Evolutionary conservation across 1,139 yeast species (phyloP), one percentile per base, ranked within the genome.

Genomic region (Debaryomyces udenii): DNA sequence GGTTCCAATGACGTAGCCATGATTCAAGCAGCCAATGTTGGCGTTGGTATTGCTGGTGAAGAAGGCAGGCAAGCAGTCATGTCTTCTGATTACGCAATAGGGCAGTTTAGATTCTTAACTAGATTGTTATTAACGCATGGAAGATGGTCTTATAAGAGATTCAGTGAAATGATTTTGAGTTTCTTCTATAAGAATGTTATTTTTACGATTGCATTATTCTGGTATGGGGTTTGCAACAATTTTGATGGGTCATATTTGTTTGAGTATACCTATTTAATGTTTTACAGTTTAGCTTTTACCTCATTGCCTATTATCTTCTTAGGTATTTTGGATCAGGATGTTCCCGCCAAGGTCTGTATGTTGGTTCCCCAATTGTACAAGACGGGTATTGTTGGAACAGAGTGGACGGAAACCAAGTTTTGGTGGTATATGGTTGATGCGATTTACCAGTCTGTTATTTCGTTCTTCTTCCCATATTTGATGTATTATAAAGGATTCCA

Each of bases 11-110:
- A 93, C 68, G 99, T 93, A 23, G 87, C 96, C 33, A 93, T 93
- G 99, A 93, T 93, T 52, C 99, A 93, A 64, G 97, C 98, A 10
- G 99, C 99, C 0, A 96, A 93, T 63, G 96, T 93, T 38, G 99
- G 99, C 46, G 95, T 93, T 34, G 99, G 99, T 59, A 93, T 93
- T 51, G 88, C 94, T 57, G 99, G 99, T 53, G 87, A 89, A 88
- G 99, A 93, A 72, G 99, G 99, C 51, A 76, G 98, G 37, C 98
- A 91, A 62, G 99, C 99, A 10, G 98, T 84, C 9, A 93, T 93
- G 99, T 86, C 96, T 6, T 86, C 97, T 0, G 99, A 93, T 70
- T 93, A 90, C 66, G 98, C 97, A 2, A 72, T 93, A 61, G 99
- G 97, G 10, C 98, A 93, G 62, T 93, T 93, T 68, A 74, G 98